Evolutionary conservation across 345 rosid species (phyloP), one percentile per base, ranked within the genome.

Genomic region (Linum tenue): DNA sequence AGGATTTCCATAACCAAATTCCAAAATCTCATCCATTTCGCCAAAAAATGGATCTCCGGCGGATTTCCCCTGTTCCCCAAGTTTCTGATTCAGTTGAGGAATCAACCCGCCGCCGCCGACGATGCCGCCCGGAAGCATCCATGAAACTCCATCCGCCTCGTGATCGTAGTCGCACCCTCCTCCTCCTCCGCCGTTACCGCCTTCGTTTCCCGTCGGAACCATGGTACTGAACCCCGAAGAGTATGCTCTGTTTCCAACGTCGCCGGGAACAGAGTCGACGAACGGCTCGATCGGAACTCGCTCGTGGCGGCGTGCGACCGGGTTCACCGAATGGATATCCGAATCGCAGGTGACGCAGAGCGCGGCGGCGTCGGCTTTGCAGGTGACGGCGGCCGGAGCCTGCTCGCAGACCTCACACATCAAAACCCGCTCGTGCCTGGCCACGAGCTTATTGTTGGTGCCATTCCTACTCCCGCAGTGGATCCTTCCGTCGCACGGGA

Each of bases 261-360:
- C 6, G 74, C 69, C 15, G 40, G 60, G 76, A 0, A 61, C 57
- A 0, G 84, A 58, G 36, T 75, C 77, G n/a, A n/a, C 64, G 63
- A 77, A 78, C 6, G 81, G 81, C 68, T 72, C 79, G 10, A 81
- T 57, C 1, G 82, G 78, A 41, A 78, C 67, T 2, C 80, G 74
- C 58, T 75, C 78, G 53, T 80, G 81, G 55, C 84, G 79, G 41
- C 70, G 62, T 8, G 84, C 74, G 6, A 77, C 81, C 8, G 80
- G 82, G 68, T 81, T 75, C 22, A 81, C 82, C 3, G 84, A 55
- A 75, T 81, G 84, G 69, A 78, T 71, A 55, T 81, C 84, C 5
- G 72, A 58, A 51, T 81, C 84, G 55, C 82, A 81, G 2, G 75
- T 43, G 56, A 69, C 59, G 63, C 84, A 81, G 3, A 81, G 79